Base-by-base conservation (phyloP, 2,329 filamentous ascomycete genomes). In the Arthroderma sp. region DNA sequence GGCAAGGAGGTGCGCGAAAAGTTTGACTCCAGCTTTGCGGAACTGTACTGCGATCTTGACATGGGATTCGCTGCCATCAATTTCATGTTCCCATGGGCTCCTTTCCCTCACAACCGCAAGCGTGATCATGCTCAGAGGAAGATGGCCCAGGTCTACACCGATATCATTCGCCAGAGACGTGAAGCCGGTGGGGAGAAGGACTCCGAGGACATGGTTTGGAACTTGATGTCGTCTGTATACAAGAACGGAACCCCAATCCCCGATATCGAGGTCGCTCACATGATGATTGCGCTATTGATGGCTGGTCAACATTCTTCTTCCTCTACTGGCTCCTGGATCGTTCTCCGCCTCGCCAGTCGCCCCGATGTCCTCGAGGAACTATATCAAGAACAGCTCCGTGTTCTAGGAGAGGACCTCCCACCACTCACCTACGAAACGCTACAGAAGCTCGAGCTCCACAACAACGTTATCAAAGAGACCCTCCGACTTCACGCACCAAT, bases 231-330 rank as follows among this genome's bases (percentile, higher is more conserved):
- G 64, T 88, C 84, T 65, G 79, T 77, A 23, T 95, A 95, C 80
- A 95, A 94, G 77, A 82, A 91, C 64, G 89, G 88, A 64, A 83
- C 77, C 39, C 77, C 78, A 4, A 79, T 94, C n/a, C 86, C 89
- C 15, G 89, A 95, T 67, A 79, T 86, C 66, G 88, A 95, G 71
- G 81, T 94, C 59, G 88, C 89, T 21, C 86, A 93, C 74, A 91
- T 95, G 81, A 91, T 95, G 87, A 95, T 95, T 71, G 88, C 88
- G 4, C 80, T 95, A 21, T 82, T 95, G 61, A 94, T 95, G 88
- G 89, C 88, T 59, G 89, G 89, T 57, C 89, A 95, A 70, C 89
- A 95, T 76, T 91, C 87, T 1, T 91, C 88, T 1, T 88, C 88
- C 2, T 89, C 88, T 19, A 91, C 87, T 39, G 85, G 83, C 66